Evolutionary conservation across 129 eudicot genomes (phyloP), one percentile per base, ranked within the genome.

Genomic region (Centella asiatica): DNA sequence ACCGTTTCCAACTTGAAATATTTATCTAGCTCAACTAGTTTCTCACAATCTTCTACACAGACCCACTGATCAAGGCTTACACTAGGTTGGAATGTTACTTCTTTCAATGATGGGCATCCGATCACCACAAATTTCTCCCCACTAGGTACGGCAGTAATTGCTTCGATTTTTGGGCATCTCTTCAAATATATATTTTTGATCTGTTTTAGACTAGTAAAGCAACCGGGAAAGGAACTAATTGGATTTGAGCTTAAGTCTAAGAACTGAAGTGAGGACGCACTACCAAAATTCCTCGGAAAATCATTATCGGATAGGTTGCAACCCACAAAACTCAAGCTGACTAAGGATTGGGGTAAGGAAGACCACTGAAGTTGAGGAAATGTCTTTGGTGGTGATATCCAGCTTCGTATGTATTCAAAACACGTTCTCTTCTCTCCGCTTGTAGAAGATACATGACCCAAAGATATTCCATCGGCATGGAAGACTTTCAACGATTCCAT

Each of bases 171-270:
- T 46, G 34, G 14, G 39, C 40, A 62, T 0, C 14, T 0, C 0
- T 0, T 0, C 18, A 44, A 17, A 0, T 1, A 0, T 0, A 62
- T 39, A 0, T 0, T 1, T 23, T 42, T 18, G 50, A 70, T 44
- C 24, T 1, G 12, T 9, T 36, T 3, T 10, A 60, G 63, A 51
- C 8, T 10, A 40, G 27, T 61, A 19, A 61, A 15, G 45, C 40
- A 47, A 37, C 62, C 50, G 3, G 75, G 75, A 5, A 70, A 23
- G n/a, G 42, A 36, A 4, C n/a, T 4, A 6, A 70, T 50, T 40
- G 53, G 75, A 28, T 70, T 70, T 7, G 22, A 1, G 12, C 74
- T 29, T 14, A 69, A 20, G 39, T 44, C 0, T 32, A 69, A 23
- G 22, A 31, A 2, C 2, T 33, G 19, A 10, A 69, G 27, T 36